phyloP scores from a whole-genome alignment of 805 yeast species.

The Lipomyces spencermartinsiae region DNA sequence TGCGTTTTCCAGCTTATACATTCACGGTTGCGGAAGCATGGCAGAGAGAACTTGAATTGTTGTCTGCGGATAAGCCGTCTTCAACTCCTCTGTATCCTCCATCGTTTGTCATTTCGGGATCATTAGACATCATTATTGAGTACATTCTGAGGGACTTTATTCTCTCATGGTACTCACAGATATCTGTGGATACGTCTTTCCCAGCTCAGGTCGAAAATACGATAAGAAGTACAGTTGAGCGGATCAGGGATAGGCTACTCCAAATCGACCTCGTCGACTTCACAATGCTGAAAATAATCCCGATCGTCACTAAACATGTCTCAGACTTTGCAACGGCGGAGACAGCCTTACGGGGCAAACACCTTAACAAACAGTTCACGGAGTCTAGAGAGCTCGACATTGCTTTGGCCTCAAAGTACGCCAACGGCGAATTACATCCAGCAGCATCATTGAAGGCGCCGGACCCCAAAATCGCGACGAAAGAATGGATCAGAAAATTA shows the following conservation, averaged over 20 bases:
- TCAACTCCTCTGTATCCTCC: constrained; percentile 50
- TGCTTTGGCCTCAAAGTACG: constrained; percentile 53
- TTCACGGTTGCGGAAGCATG: constrained; percentile 28
- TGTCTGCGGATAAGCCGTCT: constrained; percentile 25
- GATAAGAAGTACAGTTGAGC: constrained; percentile 51
- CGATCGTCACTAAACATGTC: constrained; percentile 71
- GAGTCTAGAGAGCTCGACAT: constrained; percentile 50
- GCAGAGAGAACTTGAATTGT: constrained; percentile 22
- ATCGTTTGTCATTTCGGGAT: constrained; percentile 59
- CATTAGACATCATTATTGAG: constrained; percentile 57
- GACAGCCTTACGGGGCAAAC: constrained; percentile 43
- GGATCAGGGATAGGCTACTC: constrained; percentile 53
- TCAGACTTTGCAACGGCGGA: constrained; percentile 55
- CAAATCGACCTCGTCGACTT: constrained; percentile 62
- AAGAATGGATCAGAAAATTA: constrained; percentile 55
- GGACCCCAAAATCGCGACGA: constrained; percentile 53
- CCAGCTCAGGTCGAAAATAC: constrained; percentile 54
- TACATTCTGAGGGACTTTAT: constrained; percentile 61
- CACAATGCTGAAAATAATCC: constrained; percentile 63
- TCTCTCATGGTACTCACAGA: constrained; percentile 59
- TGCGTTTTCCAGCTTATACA: constrained; percentile 35
- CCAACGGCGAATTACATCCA: constrained; percentile 63
- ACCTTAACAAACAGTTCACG: constrained; percentile 42
- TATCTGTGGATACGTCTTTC: constrained; percentile 53
- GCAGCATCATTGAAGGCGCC: constrained; percentile 54